Percentiles rank a stretch among this genome's conserved stretches.
These are phyloP conservation scores for Spiromastix sp. DNA, from an alignment of 2,329 filamentous ascomycete species.

Conservation along the genomic window DNA sequence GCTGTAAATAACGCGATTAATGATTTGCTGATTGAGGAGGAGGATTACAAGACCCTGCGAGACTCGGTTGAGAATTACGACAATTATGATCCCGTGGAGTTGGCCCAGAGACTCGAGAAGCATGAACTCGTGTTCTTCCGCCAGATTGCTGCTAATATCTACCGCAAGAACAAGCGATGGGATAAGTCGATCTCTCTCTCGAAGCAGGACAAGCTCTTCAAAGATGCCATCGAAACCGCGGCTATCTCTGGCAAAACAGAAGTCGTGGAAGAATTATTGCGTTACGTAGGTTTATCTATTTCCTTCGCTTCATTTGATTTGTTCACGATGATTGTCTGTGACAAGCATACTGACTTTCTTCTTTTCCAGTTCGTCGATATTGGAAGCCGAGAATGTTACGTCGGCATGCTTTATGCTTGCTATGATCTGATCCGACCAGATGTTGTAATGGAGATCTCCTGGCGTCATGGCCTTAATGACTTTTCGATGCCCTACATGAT, in stretches of 20 bases:
- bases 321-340: slow-evolving; percentile 19
- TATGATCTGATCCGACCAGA: slow-evolving; percentile 94
- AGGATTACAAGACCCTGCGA: slow-evolving; percentile 96
- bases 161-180: slow-evolving; percentile 99
- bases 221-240: slow-evolving; percentile 96
- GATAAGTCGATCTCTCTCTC: slow-evolving; percentile 96
- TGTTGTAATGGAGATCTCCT: slow-evolving; percentile 88
- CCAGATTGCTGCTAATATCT: slow-evolving; percentile 95
- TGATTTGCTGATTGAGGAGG: slow-evolving; percentile 93
- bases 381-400: slow-evolving; percentile 96
- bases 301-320: not conserved
- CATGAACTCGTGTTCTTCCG: slow-evolving; percentile 99
- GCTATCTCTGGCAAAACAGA: slow-evolving; percentile 84
- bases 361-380: slow-evolving; percentile 83
- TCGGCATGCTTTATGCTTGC: slow-evolving; percentile 98
- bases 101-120: slow-evolving; percentile 87
- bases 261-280: slow-evolving; percentile 87
- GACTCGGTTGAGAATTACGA: slow-evolving; percentile 98
- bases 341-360: too few relatives aligned
- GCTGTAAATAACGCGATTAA: slow-evolving; percentile 98
- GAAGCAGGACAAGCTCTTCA: slow-evolving; percentile 99
- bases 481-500: slow-evolving; percentile 99
- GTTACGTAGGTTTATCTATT: slow-evolving; percentile 66
- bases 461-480: slow-evolving; percentile 87
- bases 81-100: slow-evolving; percentile 92